Evolutionary conservation across 768 basidiomycete species (phyloP).

Genomic region (Lentinula guzmanii): DNA sequence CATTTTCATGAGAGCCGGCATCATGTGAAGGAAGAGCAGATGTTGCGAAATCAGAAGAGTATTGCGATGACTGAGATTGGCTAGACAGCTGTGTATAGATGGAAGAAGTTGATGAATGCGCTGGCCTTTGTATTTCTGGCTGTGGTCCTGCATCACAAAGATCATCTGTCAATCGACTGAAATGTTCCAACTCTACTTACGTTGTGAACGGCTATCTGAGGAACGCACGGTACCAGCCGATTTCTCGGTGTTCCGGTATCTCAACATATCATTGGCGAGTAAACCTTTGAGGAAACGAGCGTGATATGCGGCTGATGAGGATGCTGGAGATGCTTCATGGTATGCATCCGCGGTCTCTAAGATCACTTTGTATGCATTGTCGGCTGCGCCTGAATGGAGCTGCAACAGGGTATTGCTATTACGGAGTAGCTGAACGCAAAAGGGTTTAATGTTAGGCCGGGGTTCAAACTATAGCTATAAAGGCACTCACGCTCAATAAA

Average conservation of each 20-base stretch:
- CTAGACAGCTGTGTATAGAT: background rate
- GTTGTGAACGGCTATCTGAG: conserved; percentile 52
- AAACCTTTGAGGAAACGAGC: conserved; percentile 73
- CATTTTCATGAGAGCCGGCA: background rate
- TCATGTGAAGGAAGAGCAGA: background rate
- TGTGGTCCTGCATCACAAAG: background rate
- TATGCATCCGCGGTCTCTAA: conserved; percentile 73
- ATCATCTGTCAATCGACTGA: background rate
- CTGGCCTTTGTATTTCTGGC: conserved; percentile 4
- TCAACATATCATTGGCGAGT: conserved; percentile 57
- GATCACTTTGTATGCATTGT: conserved; percentile 63
- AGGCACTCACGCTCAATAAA: conserved; percentile 56
- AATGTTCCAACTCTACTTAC: conserved; percentile 25
- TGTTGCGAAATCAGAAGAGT: background rate
- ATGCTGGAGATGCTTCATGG: conserved; percentile 62
- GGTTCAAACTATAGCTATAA: background rate
- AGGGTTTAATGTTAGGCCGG: conserved; percentile 6
- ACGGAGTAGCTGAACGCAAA: conserved; percentile 53
- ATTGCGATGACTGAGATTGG: background rate
- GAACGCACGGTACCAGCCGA: conserved; percentile 29
- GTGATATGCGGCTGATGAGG: conserved; percentile 68
- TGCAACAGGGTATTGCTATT: conserved; percentile 51
- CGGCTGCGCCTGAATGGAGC: conserved; percentile 52
- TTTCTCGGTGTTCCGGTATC: conserved; percentile 39
- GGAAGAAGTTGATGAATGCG: background rate